A percentile compares a stretch with the other conserved stretches of the same genome.
Conservation (phyloP, 192 early-diverging fungal species). For the Haplosporangium gracile region DNA sequence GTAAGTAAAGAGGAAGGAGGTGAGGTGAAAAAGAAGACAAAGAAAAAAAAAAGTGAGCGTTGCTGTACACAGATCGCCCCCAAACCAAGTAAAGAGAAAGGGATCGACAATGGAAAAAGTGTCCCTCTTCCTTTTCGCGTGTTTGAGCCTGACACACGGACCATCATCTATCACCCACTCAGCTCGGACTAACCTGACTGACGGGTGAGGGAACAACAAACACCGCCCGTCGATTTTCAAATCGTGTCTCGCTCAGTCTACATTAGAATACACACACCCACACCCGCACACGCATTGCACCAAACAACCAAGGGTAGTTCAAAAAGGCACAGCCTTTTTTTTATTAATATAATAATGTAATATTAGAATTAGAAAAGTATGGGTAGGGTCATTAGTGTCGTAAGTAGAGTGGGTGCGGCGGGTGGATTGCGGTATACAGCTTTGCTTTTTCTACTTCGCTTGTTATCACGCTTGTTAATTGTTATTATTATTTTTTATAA, state of each 20-base stretch:
- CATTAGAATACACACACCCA: not conserved
- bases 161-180: not conserved
- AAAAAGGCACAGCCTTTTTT: constrained; percentile 2
- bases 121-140: too few species aligned
- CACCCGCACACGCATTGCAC: not conserved
- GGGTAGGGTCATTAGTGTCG: constrained; percentile 4
- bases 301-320: not conserved
- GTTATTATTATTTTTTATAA: not conserved
- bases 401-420: not conserved
- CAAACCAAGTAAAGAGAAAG: too few species aligned
- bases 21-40: not conserved
- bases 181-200: not conserved
- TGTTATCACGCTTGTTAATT: too few species aligned
- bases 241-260: not conserved
- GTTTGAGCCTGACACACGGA: not conserved
- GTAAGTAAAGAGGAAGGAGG: not conserved
- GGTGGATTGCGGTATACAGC: not conserved
- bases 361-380: not conserved
- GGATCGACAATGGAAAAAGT: too few species aligned
- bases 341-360: not conserved
- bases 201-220: not conserved
- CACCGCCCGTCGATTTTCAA: not conserved
- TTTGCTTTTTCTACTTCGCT: too few species aligned
- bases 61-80: too few species aligned
- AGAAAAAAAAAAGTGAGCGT: not conserved